These are phyloP conservation scores for Fusarium sp. DNA, from an alignment of 2,329 filamentous ascomycete genomes.

Conservation along the genomic window DNA sequence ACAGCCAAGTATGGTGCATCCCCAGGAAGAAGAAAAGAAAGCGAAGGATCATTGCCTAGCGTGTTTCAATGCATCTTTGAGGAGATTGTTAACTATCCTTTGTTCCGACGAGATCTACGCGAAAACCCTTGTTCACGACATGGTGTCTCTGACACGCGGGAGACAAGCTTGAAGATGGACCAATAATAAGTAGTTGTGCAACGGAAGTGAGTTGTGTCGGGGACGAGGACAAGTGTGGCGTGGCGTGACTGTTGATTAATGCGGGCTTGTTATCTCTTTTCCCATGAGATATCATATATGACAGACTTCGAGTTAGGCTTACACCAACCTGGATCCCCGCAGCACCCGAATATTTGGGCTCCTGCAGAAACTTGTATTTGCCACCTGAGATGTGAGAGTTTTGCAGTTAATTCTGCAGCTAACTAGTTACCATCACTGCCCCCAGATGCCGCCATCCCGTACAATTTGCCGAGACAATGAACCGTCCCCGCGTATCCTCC, in stretches of 20 bases:
- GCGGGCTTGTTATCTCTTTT: background rate
- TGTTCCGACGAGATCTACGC: background rate
- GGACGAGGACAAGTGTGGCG: no score
- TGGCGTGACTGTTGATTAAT: background rate
- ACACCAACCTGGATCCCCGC: background rate
- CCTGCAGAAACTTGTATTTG: background rate
- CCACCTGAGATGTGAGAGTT: accelerated
- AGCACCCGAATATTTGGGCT: background rate
- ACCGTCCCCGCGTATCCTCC: no score
- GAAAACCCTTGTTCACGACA: background rate
- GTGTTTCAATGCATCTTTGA: background rate
- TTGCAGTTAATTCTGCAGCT: background rate
- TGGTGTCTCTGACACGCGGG: background rate
- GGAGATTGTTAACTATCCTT: background rate
- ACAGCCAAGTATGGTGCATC: background rate
- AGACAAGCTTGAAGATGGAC: background rate
- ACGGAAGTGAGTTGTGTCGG: no score
- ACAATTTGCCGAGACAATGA: background rate
- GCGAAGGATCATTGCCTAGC: background rate
- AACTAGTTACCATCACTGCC: no score
- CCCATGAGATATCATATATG: background rate
- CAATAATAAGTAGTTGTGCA: no score
- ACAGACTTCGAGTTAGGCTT: accelerated
- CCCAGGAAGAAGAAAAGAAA: background rate
- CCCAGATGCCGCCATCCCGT: background rate